Evolutionary conservation across 495 filamentous ascomycete species (phyloP).

Genomic region (Trichoderma virens): DNA sequence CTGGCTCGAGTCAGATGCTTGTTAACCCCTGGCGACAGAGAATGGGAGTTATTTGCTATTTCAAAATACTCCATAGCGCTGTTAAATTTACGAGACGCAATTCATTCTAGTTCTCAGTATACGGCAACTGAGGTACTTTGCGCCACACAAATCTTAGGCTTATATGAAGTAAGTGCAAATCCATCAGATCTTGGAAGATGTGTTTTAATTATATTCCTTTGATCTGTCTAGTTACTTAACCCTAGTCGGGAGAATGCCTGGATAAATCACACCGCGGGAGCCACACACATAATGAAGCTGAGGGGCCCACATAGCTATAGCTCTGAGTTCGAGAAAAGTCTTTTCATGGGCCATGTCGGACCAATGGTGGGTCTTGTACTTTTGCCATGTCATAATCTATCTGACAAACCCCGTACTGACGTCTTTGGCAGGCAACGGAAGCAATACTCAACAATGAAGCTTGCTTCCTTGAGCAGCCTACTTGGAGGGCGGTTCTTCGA

Average conservation of each 20-base stretch:
- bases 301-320: neutral
- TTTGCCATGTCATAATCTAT: too few species aligned
- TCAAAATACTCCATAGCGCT: neutral
- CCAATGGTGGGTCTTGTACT: neutral
- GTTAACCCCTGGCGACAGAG: neutral
- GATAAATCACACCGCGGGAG: neutral
- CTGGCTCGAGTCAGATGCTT: neutral
- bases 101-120: neutral
- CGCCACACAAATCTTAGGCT: neutral
- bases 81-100: neutral
- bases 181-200: neutral
- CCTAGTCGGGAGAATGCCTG: neutral
- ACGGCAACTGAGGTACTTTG: neutral
- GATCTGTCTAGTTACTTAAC: neutral
- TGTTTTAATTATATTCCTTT: neutral
- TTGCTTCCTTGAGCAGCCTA: neutral
- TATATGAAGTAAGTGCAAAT: neutral
- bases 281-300: neutral
- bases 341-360: neutral
- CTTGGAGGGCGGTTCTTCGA: neutral
- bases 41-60: neutral
- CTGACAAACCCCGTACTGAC: neutral
- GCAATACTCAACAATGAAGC: neutral
- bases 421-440: neutral
- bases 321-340: neutral